Conservation (phyloP, 2,329 filamentous ascomycete species). For the Alternaria triticina region DNA sequence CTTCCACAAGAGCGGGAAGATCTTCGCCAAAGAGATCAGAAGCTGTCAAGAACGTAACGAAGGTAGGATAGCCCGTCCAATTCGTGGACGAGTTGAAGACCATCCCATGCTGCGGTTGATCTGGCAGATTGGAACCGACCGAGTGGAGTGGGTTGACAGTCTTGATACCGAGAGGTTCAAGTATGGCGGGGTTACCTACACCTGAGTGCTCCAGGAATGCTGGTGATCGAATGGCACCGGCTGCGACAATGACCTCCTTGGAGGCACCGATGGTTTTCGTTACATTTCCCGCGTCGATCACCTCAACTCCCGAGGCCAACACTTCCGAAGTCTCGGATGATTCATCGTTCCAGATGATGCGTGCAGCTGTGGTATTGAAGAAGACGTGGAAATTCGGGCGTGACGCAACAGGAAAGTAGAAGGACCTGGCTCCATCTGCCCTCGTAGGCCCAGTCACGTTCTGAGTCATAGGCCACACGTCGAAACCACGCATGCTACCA, state of each 20-base stretch:
- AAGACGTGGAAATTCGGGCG: slow-evolving; percentile 54
- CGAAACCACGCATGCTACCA: slow-evolving; percentile 54
- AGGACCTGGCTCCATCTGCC: slow-evolving; percentile 56
- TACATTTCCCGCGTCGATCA: slow-evolving; percentile 23
- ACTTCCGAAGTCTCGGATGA: background rate
- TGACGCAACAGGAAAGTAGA: slow-evolving; percentile 52
- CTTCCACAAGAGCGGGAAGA: slow-evolving; percentile 27
- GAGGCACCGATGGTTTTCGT: slow-evolving; percentile 24
- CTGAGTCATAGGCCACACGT: slow-evolving; percentile 52
- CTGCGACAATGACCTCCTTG: slow-evolving; percentile 45
- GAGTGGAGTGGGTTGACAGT: slow-evolving; percentile 26
- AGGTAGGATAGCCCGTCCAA: slow-evolving; percentile 48
- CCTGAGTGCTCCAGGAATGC: slow-evolving; percentile 47
- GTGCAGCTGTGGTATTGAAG: slow-evolving; percentile 51
- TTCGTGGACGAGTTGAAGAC: slow-evolving; percentile 36
- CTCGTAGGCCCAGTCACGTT: slow-evolving; percentile 48
- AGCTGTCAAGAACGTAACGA: slow-evolving; percentile 46
- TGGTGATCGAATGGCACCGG: slow-evolving; percentile 44
- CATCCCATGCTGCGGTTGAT: slow-evolving; percentile 41
- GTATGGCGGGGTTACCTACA: slow-evolving; percentile 41
- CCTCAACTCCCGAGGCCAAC: slow-evolving; percentile 33
- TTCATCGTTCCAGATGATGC: slow-evolving; percentile 46
- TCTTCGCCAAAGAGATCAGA: slow-evolving; percentile 44
- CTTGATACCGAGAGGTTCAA: slow-evolving; percentile 29
- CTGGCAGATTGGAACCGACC: slow-evolving; percentile 46